phyloP scores from a whole-genome alignment of 768 basidiomycete genomes.

The Megacollybia marginata region DNA sequence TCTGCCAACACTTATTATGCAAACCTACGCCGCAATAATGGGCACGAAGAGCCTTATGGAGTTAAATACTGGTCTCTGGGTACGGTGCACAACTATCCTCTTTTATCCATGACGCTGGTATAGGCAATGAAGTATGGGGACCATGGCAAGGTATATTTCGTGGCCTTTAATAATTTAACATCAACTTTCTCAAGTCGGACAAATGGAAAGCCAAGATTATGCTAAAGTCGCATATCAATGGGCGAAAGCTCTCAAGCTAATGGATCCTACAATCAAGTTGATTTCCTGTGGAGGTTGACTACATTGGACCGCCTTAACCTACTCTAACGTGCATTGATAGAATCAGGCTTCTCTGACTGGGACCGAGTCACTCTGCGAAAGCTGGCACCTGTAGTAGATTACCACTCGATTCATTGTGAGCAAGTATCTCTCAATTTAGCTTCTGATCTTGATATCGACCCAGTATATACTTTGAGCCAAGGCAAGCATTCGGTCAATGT shows the following conservation, averaged over 20 bases:
- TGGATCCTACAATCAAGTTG: constrained; percentile 49
- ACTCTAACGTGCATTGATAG: constrained; percentile 14
- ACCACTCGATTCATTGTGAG: constrained; percentile 39
- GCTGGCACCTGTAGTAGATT: constrained; percentile 40
- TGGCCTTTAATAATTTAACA: neutral
- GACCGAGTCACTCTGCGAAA: constrained; percentile 32
- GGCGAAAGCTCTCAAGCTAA: constrained; percentile 51
- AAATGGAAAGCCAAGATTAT: constrained; percentile 48
- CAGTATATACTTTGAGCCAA: constrained; percentile 34
- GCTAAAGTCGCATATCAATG: constrained; percentile 50
- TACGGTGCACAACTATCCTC: constrained; percentile 1
- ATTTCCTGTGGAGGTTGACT: constrained; percentile 44
- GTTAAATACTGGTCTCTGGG: constrained; percentile 39
- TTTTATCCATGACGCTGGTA: constrained; percentile 14
- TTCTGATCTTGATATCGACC: neutral
- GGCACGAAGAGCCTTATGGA: constrained; percentile 45
- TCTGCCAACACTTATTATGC: constrained; percentile 42
- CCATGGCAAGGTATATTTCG: constrained; percentile 36
- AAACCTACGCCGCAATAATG: constrained; percentile 50
- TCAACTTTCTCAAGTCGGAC: constrained; percentile 30
- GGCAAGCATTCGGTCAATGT: constrained; percentile 45
- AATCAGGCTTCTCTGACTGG: constrained; percentile 35
- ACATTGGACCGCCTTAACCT: constrained; percentile 1
- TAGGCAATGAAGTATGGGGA: constrained; percentile 53
- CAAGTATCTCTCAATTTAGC: too few species aligned